phyloP scores from a whole-genome alignment of 805 yeast genomes.

The Hanseniaspora valbyensis region DNA sequence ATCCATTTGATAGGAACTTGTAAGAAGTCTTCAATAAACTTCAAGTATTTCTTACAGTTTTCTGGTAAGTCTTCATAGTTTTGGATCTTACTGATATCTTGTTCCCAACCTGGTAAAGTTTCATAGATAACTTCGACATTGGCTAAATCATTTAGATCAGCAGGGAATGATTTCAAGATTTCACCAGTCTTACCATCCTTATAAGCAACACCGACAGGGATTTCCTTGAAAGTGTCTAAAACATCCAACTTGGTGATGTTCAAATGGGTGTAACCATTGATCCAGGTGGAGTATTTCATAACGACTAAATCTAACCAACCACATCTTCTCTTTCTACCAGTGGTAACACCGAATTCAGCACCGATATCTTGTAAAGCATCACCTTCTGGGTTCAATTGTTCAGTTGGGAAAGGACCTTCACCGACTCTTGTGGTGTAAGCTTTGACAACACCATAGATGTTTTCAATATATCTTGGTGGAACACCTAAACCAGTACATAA shows the following conservation, averaged over 20 bases:
- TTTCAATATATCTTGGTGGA: conserved; percentile 75
- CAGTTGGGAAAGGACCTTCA: conserved; percentile 98
- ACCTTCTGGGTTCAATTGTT: conserved; percentile 80
- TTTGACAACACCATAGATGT: conserved; percentile 91
- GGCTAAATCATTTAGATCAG: conserved; percentile 69
- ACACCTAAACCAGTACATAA: conserved; percentile 92
- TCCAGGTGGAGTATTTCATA: conserved; percentile 75
- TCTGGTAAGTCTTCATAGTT: conserved; percentile 71
- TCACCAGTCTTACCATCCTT: conserved; percentile 55
- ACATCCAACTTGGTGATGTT: conserved; percentile 95
- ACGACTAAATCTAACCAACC: conserved; percentile 98
- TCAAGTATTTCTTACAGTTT: conserved; percentile 74
- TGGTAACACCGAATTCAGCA: conserved; percentile 94
- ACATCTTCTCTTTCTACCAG: conserved; percentile 97
- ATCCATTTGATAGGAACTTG: conserved; percentile 88
- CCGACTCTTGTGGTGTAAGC: conserved; percentile 99
- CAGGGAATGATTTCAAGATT: conserved; percentile 74
- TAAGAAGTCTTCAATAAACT: conserved; percentile 74
- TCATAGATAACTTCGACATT: conserved; percentile 87
- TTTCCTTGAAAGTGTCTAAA: conserved; percentile 77
- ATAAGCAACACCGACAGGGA: conserved; percentile 80
- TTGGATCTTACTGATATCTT: conserved; percentile 63
- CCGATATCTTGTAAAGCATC: conserved; percentile 83
- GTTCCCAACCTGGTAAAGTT: conserved; percentile 90
- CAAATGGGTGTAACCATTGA: conserved; percentile 89